A percentile compares a stretch with the other conserved stretches of the same genome.
Conservation (phyloP, 257 asterid genomes). For the Plantago elongata region DNA sequence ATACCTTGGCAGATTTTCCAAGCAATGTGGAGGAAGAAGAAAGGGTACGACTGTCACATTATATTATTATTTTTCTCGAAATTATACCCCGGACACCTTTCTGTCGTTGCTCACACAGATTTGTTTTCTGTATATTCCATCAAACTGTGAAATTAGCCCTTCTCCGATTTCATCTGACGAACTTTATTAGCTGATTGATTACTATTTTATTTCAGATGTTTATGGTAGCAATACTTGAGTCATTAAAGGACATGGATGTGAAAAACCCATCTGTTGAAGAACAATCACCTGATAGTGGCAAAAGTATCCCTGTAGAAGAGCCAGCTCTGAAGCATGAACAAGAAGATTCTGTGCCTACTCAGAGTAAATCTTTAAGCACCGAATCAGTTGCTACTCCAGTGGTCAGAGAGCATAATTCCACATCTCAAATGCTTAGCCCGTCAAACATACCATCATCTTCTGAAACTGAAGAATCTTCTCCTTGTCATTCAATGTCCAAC, state of each 20-base stretch:
- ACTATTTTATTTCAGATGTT: conserved; percentile 52
- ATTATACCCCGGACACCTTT: background rate
- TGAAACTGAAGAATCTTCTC: conserved; percentile 19
- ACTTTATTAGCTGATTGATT: conserved; percentile 1
- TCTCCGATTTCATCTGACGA: background rate
- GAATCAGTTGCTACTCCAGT: conserved; percentile 20
- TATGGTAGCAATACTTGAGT: conserved; percentile 71
- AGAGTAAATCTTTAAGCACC: conserved; percentile 16
- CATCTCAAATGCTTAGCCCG: conserved; percentile 17
- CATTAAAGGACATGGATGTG: conserved; percentile 56
- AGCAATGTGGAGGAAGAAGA: conserved; percentile 84
- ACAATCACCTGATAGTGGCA: conserved; percentile 27
- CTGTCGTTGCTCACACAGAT: no score
- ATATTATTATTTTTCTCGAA: background rate
- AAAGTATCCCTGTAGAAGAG: conserved; percentile 26
- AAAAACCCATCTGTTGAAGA: conserved; percentile 21
- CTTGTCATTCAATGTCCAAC: conserved; percentile 8
- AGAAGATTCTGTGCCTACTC: conserved; percentile 18
- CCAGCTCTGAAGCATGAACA: conserved; percentile 27
- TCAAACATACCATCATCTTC: conserved; percentile 9
- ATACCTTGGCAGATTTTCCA: conserved; percentile 66
- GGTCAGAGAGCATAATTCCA: conserved; percentile 18
- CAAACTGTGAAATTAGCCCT: conserved; percentile 1
- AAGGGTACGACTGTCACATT: conserved; percentile 36
- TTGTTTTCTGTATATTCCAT: background rate